Percentiles rank a stretch among this genome's conserved stretches.
phyloP scores from a whole-genome alignment of 2,329 filamentous ascomycete species.

The Fusarium algeriense region DNA sequence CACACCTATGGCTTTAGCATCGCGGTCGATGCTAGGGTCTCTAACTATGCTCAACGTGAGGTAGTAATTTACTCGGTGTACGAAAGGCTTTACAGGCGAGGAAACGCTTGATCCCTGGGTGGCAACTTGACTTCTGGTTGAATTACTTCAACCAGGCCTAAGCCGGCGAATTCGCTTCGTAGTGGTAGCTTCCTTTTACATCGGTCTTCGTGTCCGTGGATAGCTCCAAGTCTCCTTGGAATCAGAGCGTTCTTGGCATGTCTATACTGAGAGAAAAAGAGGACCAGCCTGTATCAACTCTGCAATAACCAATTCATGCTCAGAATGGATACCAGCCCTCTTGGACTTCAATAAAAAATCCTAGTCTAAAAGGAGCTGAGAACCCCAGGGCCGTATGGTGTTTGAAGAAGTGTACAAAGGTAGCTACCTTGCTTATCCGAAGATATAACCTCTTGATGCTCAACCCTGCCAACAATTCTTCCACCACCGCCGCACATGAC shows the following conservation, averaged over 20 bases:
- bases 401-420: too few species aligned
- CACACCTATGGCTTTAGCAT: too few species aligned
- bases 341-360: too few species aligned
- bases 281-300: not conserved
- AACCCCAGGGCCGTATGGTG: too few species aligned
- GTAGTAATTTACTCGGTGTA: too few species aligned
- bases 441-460: too few species aligned
- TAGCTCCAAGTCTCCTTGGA: not conserved
- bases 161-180: not conserved
- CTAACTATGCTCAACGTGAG: not conserved
- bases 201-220: not conserved
- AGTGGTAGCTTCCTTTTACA: too few species aligned
- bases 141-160: not conserved
- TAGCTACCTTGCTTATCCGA: too few species aligned
- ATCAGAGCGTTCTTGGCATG: not conserved
- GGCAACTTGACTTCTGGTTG: not conserved
- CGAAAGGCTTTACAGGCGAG: not conserved
- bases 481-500: not conserved
- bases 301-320: not conserved
- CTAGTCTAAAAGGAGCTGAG: too few species aligned
- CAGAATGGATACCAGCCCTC: too few species aligned
- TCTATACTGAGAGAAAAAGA: not conserved
- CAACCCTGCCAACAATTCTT: not conserved
- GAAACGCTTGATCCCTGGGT: not conserved
- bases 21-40: too few species aligned